phyloP scores from a whole-genome alignment of 768 basidiomycete species.

The Boletus subcaerulescens region DNA sequence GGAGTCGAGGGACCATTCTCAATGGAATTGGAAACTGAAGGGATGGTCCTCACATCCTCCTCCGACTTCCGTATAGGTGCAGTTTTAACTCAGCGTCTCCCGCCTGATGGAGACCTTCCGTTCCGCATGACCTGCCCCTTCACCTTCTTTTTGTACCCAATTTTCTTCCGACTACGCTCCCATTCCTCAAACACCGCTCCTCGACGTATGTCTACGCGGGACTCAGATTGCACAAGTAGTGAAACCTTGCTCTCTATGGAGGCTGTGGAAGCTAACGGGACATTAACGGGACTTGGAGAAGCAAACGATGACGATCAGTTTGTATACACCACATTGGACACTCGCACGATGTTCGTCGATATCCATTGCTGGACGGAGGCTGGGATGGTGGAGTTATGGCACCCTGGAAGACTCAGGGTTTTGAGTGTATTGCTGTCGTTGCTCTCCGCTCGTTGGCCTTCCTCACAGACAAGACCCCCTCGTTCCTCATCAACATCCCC shows the following conservation, averaged over 20 bases:
- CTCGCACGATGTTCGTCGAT: constrained; percentile 43
- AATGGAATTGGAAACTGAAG: constrained; percentile 56
- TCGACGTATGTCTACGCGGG: constrained; percentile 27
- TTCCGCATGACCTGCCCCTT: constrained; percentile 45
- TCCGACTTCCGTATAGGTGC: constrained; percentile 40
- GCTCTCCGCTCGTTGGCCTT: constrained; percentile 24
- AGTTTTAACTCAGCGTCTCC: constrained; percentile 13
- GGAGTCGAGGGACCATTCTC: constrained; percentile 44
- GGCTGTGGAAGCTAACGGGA: constrained; percentile 45
- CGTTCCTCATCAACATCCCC: constrained; percentile 42
- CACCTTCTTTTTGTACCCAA: constrained; percentile 45
- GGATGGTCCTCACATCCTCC: constrained; percentile 41
- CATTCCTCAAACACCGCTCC: constrained; percentile 25
- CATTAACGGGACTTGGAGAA: constrained; percentile 46
- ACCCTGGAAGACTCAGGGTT: constrained; percentile 52
- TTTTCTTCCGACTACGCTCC: constrained; percentile 52
- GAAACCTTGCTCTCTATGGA: constrained; percentile 61
- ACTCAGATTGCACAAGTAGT: constrained; percentile 38
- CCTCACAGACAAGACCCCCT: constrained; percentile 8
- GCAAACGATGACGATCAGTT: constrained; percentile 45
- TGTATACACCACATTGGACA: constrained; percentile 39
- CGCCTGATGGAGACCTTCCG: constrained; percentile 37
- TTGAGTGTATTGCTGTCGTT: constrained; percentile 49
- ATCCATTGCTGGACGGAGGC: constrained; percentile 53
- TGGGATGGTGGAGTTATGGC: constrained; percentile 66